Evolutionary conservation across 2,329 filamentous ascomycete species (phyloP), one percentile per base, ranked within the genome.

Genomic region (Penicillium sumatraense): DNA sequence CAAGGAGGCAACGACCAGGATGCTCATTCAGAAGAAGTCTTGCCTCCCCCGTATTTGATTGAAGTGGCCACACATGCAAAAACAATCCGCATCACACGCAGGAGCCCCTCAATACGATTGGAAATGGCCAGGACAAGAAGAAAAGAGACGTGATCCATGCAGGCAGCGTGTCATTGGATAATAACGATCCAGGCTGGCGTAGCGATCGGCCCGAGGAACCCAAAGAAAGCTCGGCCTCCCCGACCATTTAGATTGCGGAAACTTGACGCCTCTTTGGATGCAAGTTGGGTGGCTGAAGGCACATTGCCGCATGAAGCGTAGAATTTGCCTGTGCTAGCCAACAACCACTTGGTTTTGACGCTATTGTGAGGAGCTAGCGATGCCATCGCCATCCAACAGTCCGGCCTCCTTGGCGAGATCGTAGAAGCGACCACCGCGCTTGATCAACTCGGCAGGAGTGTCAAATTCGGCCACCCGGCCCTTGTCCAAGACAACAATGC

Each of bases 391-490:
- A 41, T 83, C 80, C 53, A 88, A 75, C 57, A 99, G 79, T 36
- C 93, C 93, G 3, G 93, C 90, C 78, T 99, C 93, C 76, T 88
- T 93, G 58, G 97, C 95, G 45, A 99, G 80, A 54, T 93, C 88
- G 76, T 95, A 91, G 74, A 99, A 99, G 49, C 90, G 75, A 2
- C 93, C 91, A 70, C 86, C 86, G 68, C 83, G 83, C 74, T 86
- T 86, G 59, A 96, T 85, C 54, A 99, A 81, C 60, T 88, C 86
- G 35, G 85, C 81, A 2, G 95, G 95, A 6, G 88, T 91, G 73
- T 96, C 95, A 74, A 97, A 99, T 74, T 99, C 95, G 47, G 88
- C 89, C 38, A 99, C 93, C 67, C 87, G 85, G 40, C 95, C 95
- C 74, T 89, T 89, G 71, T 98, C 92, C 5, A 99, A 84, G 47